phyloP scores from a whole-genome alignment of 2,329 filamentous ascomycete genomes.

The Albophoma yamanashiensis region DNA sequence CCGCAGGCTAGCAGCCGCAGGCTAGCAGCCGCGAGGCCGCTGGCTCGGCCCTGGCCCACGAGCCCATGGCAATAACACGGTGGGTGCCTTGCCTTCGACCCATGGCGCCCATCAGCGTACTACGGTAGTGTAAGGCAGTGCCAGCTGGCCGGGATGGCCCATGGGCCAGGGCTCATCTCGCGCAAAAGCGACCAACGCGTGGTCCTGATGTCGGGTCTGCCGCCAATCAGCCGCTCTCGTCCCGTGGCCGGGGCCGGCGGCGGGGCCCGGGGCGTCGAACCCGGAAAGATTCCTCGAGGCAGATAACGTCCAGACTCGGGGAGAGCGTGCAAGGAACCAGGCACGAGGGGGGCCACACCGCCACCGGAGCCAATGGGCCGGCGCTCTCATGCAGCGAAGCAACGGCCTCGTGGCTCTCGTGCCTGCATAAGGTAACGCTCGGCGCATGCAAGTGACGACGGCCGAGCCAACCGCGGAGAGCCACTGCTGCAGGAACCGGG shows the following conservation, averaged over 20 bases:
- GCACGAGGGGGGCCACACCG: background rate
- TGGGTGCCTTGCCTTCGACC: background rate
- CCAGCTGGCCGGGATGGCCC: background rate
- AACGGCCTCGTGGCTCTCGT: background rate
- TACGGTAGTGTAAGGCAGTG: background rate
- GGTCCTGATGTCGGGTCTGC: background rate
- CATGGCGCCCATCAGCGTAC: background rate
- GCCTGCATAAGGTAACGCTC: background rate
- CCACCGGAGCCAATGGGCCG: background rate
- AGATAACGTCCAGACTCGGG: background rate
- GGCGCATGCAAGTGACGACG: background rate
- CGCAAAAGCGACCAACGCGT: background rate
- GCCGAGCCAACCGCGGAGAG: background rate
- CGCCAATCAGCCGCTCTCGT: background rate
- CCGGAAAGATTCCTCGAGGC: background rate
- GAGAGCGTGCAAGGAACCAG: background rate
- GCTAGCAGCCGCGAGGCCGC: background rate
- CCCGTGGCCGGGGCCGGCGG: background rate
- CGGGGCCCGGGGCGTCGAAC: background rate
- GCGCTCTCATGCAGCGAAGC: background rate
- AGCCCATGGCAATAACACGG: background rate
- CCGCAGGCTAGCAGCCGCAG: background rate
- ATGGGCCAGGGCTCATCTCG: background rate
- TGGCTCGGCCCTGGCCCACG: background rate
- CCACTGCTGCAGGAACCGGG: slow-evolving; percentile 12